These are phyloP conservation scores for Sclerotinia glacialis DNA, from an alignment of 2,329 filamentous ascomycete species.

Conservation along the genomic window DNA sequence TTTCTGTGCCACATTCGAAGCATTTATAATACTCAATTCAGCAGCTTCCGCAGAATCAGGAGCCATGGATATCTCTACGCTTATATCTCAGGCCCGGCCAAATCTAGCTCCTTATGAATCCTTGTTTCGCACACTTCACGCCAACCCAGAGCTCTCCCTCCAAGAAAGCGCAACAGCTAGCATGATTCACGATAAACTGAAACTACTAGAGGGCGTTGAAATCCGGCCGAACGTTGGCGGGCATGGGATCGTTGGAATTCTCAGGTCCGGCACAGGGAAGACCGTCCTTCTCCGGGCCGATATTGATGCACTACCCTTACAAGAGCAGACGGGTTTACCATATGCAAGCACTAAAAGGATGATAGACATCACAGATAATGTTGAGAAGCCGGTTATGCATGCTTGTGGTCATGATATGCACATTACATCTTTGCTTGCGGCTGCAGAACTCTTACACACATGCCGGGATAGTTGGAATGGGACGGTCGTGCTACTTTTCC, in stretches of 20 bases:
- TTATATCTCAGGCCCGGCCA: neutral
- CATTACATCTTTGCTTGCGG: conserved; percentile 55
- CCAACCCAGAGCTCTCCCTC: conserved; percentile 18
- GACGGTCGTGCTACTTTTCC: conserved; percentile 62
- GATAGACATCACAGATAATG: conserved; percentile 43
- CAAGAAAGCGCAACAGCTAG: conserved; percentile 18
- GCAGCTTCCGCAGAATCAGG: too few relatives aligned
- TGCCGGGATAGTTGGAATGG: conserved; percentile 53
- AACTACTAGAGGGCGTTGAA: conserved; percentile 39
- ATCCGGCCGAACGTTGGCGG: conserved; percentile 54
- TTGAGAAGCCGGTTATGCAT: conserved; percentile 59
- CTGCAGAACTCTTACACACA: conserved; percentile 48
- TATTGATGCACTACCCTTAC: conserved; percentile 58
- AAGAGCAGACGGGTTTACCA: conserved; percentile 52
- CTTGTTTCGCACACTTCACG: conserved; percentile 19
- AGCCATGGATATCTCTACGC: too few relatives aligned
- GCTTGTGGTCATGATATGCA: conserved; percentile 68
- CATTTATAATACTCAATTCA: too few relatives aligned
- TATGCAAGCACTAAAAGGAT: conserved; percentile 50
- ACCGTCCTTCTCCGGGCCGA: conserved; percentile 59
- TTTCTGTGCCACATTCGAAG: too few relatives aligned
- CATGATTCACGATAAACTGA: neutral
- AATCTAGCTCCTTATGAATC: conserved; percentile 12
- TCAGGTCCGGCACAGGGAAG: conserved; percentile 53
- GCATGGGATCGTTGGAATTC: conserved; percentile 54